Evolutionary conservation across 208 protist genomes (phyloP), one percentile per base, ranked within the genome.

Genomic region (Herpetomonas samuelpessoai): DNA sequence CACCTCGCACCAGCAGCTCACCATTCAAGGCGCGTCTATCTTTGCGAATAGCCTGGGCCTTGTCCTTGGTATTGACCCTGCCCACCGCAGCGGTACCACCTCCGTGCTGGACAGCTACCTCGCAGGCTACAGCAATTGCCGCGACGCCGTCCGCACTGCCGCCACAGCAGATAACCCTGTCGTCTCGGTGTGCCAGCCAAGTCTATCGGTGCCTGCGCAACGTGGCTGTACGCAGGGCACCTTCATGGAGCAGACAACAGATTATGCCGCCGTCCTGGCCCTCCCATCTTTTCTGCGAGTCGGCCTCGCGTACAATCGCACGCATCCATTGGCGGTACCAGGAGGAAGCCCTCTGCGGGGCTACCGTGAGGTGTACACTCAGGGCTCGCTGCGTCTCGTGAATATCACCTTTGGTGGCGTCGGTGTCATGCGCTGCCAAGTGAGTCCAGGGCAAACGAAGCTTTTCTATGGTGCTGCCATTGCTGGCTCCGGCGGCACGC

Each of bases 1-100:
- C 67, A 66, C 58, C 35, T 35, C 63, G 12, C 58, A 76, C 26
- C 53, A 61, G 3, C 62, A 68, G 26, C 51, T 81, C 12, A 54
- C 47, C 12, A n/a, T 81, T 3, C 1, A 4, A n/a, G 14, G 64
- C 16, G 53, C 54, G 2, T 51, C 70, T 45, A 49, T 81, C 38
- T 76, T 77, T 35, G 65, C 65, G 21, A 81, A 81, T 31, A 58
- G 64, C 10, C 65, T 81, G 46, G 62, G 65, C 29, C 38, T 73
- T 21, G 68, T 68, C 14, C 51, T 81, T 18, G 57, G 61, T 19
- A 25, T 76, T 2, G 47, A 65, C 31, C 65, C 69, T 0, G 14
- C 14, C 9, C 62, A 57, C 25, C n/a, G 28, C 22, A 39, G 7
- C 7, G 75, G 75, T 28, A 35, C 14, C n/a, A 60, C 61, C 12